Percentiles rank a stretch among this genome's conserved stretches.
These are phyloP conservation scores for Saitoella complicata DNA, from an alignment of 805 yeast species.

Conservation along the genomic window DNA sequence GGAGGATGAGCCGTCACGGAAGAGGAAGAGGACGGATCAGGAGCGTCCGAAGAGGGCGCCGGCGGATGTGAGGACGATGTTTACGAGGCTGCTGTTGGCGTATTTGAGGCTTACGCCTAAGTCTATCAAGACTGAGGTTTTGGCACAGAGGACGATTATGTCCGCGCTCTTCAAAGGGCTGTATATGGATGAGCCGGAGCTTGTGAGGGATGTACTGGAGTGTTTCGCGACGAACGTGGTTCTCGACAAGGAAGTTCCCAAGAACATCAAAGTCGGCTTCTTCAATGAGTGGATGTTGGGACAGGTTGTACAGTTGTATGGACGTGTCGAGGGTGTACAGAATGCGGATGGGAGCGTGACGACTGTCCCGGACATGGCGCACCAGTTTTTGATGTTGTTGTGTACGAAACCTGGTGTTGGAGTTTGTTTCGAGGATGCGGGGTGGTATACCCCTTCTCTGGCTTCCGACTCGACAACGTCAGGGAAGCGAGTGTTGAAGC, in stretches of 20 bases:
- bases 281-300: constrained; percentile 62
- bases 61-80: no score
- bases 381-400: constrained; percentile 1
- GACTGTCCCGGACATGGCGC: constrained; percentile 29
- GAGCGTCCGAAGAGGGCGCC: no score
- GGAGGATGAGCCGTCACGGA: no score
- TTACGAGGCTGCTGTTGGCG: no score
- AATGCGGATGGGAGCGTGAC: constrained; percentile 27
- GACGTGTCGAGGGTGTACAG: constrained; percentile 27
- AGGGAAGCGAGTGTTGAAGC: constrained; percentile 29
- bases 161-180: constrained; percentile 46
- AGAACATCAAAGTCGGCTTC: constrained; percentile 54
- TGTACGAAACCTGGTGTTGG: constrained; percentile 16
- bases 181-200: constrained; percentile 34
- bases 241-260: constrained; percentile 43
- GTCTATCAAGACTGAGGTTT: no score
- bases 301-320: constrained; percentile 38
- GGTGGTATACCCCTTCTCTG: constrained; percentile 17
- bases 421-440: constrained; percentile 18
- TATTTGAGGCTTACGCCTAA: no score
- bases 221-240: constrained; percentile 37
- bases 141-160: no score
- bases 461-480: constrained; percentile 1
- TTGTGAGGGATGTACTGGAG: constrained; percentile 27
- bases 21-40: no score